Percentiles rank a stretch among this genome's conserved stretches.
These are phyloP conservation scores for Venturia carpophila DNA, from an alignment of 2,329 filamentous ascomycete genomes.

Conservation along the genomic window DNA sequence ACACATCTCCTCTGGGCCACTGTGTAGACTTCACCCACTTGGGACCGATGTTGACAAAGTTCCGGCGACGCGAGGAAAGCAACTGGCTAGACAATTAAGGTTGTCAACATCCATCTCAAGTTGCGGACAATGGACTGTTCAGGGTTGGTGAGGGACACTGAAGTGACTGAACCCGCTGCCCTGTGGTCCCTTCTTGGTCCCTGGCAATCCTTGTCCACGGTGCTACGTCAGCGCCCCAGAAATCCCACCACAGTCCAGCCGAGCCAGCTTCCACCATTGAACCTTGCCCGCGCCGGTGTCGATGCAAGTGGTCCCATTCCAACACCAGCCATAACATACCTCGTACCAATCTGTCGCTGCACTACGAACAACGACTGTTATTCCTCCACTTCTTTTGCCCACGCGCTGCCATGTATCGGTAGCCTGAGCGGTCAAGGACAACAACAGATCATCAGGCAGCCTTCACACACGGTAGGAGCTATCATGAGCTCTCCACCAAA, in stretches of 20 bases:
- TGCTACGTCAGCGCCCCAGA: not conserved
- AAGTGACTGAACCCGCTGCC: no score
- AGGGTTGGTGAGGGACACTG: no score
- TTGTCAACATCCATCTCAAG: no score
- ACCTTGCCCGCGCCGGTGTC: no score
- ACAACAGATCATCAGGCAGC: not conserved
- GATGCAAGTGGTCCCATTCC: no score
- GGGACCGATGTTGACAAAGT: no score
- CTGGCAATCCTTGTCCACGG: not conserved
- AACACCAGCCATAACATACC: not conserved
- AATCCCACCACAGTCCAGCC: not conserved
- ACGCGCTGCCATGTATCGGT: not conserved
- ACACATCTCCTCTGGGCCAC: no score
- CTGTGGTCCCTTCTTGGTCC: not conserved
- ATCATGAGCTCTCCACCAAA: conserved; percentile 3
- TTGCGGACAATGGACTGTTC: no score
- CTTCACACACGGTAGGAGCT: not conserved
- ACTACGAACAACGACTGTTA: not conserved
- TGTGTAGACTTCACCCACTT: no score
- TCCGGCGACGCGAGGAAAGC: no score
- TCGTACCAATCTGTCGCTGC: not conserved
- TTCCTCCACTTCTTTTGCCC: not conserved
- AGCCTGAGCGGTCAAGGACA: not conserved
- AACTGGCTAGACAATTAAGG: no score
- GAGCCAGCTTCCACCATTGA: no score